phyloP scores from a whole-genome alignment of 352 stramenopile genomes.

The Albugo laibachii region DNA sequence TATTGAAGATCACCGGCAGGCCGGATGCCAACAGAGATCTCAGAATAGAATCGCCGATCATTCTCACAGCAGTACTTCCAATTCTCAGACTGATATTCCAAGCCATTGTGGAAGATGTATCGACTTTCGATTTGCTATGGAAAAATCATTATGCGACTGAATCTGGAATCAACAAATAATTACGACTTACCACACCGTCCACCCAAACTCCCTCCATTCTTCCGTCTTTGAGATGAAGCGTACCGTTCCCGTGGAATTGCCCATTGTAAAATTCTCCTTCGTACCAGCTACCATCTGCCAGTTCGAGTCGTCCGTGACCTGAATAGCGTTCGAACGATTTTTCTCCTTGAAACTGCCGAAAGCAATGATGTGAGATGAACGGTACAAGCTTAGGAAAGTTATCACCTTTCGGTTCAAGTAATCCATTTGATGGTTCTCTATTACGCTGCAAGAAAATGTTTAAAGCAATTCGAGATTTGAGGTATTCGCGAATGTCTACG shows the following conservation, averaged over 20 bases:
- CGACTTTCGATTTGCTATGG: constrained; percentile 45
- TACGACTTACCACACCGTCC: constrained; percentile 31
- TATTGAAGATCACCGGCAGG: constrained; percentile 43
- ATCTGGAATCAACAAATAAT: background rate
- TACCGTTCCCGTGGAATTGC: constrained; percentile 56
- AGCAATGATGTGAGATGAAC: no score
- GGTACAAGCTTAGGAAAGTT: no score
- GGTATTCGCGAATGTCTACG: no score
- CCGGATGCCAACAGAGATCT: constrained; percentile 30
- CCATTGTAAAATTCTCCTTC: constrained; percentile 67
- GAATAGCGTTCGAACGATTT: no score
- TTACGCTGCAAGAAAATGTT: no score
- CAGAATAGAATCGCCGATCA: constrained; percentile 52
- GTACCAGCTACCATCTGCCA: constrained; percentile 24
- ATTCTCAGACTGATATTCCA: constrained; percentile 33
- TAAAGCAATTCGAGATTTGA: no score
- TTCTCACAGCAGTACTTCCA: constrained; percentile 42
- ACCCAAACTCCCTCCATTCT: constrained; percentile 47
- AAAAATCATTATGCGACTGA: background rate
- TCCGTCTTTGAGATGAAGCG: constrained; percentile 42
- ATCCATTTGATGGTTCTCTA: no score
- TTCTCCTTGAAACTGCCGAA: no score
- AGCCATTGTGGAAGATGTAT: constrained; percentile 57
- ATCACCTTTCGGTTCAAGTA: no score
- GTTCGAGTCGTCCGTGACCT: no score